Base-by-base conservation (phyloP, 2,329 filamentous ascomycete genomes). In the Aspergillus pseudoterreus region DNA sequence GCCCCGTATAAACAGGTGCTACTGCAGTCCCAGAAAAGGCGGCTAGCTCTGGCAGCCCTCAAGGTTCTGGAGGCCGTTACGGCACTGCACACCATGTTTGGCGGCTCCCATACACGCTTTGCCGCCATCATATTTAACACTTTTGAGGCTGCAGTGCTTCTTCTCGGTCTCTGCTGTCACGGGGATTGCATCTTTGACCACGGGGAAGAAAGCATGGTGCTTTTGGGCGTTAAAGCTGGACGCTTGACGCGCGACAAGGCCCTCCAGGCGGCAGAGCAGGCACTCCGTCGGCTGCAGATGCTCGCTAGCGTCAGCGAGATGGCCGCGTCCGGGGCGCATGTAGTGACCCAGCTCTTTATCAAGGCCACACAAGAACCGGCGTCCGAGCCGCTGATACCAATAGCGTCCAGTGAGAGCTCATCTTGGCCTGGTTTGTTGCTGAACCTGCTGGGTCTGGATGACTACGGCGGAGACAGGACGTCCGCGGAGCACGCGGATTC, bases 221-320 rank as follows among this genome's bases (percentile, higher is more conserved):
- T 19, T 19, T 19, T 19, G 19, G 19, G 19, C 19, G 19, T 19
- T 19, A 19, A 19, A 19, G 19, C 19, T 2, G 19, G 19, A 19
- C 19, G 19, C 19, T 19, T 19, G 19, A 19, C 19, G 19, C 19
- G 19, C 19, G 2, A 19, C 19, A 19, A 4, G 42, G 42, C 42
- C 10, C 42, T 44, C 10, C 50, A 49, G 15, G 50, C 46, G 33
- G 46, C 32, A 14, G 50, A 52, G 42, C 19, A 52, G 39, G 46
- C 46, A 15, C 42, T 52, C 14, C 8, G 35, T 11, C 50, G 50
- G 5, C 39, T 52, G 41, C 50, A 52, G 11, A 49, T 52, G 42
- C 46, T 52, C 19, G 46, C 50, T 22, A 14, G 36, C 11, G 42
- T 52, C 15, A 52, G 46, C 24, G 42, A 45, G 1, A 52, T 52